These are phyloP conservation scores for Chenopodium quinoa DNA, from an alignment of 148 eudicot genomes.

Conservation along the genomic window DNA sequence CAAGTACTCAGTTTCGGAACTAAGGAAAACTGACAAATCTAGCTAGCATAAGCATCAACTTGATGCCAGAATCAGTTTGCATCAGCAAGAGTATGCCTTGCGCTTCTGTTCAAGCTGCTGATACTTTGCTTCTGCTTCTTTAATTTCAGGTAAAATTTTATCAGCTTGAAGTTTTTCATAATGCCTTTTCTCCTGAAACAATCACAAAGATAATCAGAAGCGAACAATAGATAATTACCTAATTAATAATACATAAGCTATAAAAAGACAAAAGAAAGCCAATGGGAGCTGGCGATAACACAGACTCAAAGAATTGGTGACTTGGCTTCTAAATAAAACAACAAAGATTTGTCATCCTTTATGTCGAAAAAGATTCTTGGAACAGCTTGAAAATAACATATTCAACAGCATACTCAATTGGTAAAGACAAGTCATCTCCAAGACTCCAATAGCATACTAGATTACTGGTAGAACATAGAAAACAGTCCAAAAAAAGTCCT, in stretches of 20 bases:
- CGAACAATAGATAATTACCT: not conserved
- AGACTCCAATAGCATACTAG: no score
- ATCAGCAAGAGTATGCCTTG: slow-evolving; percentile 41
- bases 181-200: slow-evolving; percentile 43
- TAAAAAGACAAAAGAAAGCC: not conserved
- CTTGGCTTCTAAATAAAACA: no score
- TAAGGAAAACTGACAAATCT: not conserved
- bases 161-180: slow-evolving; percentile 25
- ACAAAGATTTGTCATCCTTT: no score
- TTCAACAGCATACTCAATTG: no score
- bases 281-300: not conserved
- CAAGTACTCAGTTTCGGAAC: slow-evolving; percentile 1
- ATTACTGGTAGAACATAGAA: no score
- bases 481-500: no score
- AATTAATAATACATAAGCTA: not conserved
- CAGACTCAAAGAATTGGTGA: not conserved
- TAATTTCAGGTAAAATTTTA: slow-evolving; percentile 50
- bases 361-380: no score
- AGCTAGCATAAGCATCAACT: slow-evolving; percentile 11
- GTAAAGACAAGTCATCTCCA: no score
- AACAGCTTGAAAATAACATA: no score
- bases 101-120: slow-evolving; percentile 54
- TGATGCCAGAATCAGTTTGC: not conserved
- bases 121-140: slow-evolving; percentile 51
- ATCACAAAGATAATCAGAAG: slow-evolving; percentile 5